Conservation (phyloP, 73 alveolate genomes). For the Paramecium bursaria region DNA sequence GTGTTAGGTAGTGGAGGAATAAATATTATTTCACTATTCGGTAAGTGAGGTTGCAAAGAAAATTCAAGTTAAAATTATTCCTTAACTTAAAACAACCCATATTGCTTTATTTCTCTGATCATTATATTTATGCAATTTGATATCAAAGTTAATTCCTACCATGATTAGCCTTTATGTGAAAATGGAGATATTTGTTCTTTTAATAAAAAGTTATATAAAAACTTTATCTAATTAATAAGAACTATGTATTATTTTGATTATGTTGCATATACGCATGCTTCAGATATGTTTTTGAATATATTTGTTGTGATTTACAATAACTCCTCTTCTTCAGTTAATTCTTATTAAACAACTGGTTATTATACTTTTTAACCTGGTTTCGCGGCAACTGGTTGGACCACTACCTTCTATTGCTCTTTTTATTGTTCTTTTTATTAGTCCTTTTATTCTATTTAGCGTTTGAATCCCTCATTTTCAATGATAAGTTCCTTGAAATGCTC, state of each 20-base stretch:
- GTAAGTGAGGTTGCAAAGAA: slow-evolving; percentile 37
- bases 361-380: slow-evolving; percentile 16
- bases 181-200: slow-evolving; percentile 33
- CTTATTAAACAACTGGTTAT: slow-evolving; percentile 17
- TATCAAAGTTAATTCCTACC: slow-evolving; percentile 31
- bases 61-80: slow-evolving; percentile 11
- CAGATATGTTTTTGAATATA: slow-evolving; percentile 7
- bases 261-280: slow-evolving; percentile 11
- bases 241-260: slow-evolving; percentile 30
- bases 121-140: slow-evolving; percentile 26
- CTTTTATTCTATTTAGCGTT: neutral
- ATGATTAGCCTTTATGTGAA: neutral
- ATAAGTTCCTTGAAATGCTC: slow-evolving; percentile 24
- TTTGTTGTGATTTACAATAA: neutral
- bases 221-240: neutral
- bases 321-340: slow-evolving; percentile 22
- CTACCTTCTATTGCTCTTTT: neutral
- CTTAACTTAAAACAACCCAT: slow-evolving; percentile 53
- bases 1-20: slow-evolving; percentile 26
- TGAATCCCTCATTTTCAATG: slow-evolving; percentile 35
- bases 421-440: neutral
- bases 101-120: slow-evolving; percentile 19
- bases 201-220: neutral
- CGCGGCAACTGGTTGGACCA: neutral
- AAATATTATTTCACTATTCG: neutral